A percentile compares a stretch with the other conserved stretches of the same genome.
These are phyloP conservation scores for Taxawa tesnikishii DNA, from an alignment of 2,329 filamentous ascomycete species.

Conservation along the genomic window DNA sequence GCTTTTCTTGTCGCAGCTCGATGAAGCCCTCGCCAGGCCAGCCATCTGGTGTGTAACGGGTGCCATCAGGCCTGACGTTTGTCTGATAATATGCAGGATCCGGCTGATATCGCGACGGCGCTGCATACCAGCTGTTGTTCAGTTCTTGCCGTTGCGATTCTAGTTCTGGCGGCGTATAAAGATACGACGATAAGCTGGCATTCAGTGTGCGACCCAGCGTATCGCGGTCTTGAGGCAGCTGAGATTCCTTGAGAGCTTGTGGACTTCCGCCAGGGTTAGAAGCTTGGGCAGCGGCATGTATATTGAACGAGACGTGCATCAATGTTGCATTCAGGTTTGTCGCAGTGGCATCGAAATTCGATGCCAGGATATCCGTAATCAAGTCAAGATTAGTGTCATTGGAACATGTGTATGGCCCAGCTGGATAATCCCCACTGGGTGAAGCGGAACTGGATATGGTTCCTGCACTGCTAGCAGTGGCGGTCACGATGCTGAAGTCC, in stretches of 20 bases:
- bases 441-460: neutral
- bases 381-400: conserved; percentile 36
- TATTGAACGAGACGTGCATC: conserved; percentile 42
- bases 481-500: too few relatives aligned
- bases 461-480: neutral
- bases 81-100: conserved; percentile 40
- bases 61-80: conserved; percentile 20
- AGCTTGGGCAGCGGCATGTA: conserved; percentile 42
- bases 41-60: conserved; percentile 40
- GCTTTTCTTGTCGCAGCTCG: conserved; percentile 39
- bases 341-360: conserved; percentile 41
- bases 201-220: conserved; percentile 36
- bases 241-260: conserved; percentile 23
- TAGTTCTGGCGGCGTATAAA: conserved; percentile 43
- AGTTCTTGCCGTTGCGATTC: conserved; percentile 41
- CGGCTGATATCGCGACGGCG: conserved; percentile 29
- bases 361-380: conserved; percentile 37
- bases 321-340: conserved; percentile 43
- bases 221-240: conserved; percentile 32
- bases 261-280: conserved; percentile 30
- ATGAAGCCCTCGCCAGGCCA: conserved; percentile 52
- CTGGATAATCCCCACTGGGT: conserved; percentile 22
- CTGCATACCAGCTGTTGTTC: conserved; percentile 42
- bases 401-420: conserved; percentile 44
- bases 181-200: conserved; percentile 33